Conservation (phyloP, 768 basidiomycete genomes). For the Termitomyces bulborhizus region DNA sequence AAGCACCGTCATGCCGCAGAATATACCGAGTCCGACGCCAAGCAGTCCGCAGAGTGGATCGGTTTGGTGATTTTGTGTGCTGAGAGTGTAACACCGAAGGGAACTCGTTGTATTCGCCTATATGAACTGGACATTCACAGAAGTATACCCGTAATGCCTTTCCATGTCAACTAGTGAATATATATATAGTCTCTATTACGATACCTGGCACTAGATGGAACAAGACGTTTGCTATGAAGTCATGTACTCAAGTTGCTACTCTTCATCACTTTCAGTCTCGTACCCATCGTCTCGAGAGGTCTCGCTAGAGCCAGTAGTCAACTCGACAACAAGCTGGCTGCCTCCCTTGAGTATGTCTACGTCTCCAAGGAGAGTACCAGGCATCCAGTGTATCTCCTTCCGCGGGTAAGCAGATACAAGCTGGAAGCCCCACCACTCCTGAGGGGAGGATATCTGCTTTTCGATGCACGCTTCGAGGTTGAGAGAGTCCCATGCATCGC, state of each 20-base stretch:
- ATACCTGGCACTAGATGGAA: neutral
- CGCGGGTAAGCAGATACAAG: constrained; percentile 68
- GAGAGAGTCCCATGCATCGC: constrained; percentile 24
- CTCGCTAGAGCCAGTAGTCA: neutral
- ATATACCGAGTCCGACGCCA: constrained; percentile 34
- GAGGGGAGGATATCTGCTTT: constrained; percentile 9
- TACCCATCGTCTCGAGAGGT: neutral
- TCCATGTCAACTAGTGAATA: neutral
- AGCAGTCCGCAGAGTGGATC: constrained; percentile 8
- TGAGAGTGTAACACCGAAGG: no score
- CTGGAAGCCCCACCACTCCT: constrained; percentile 69
- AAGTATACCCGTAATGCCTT: neutral
- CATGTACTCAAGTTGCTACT: neutral
- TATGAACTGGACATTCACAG: no score
- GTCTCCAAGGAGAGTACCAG: constrained; percentile 31
- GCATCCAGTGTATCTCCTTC: constrained; percentile 48
- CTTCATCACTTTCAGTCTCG: constrained; percentile 1
- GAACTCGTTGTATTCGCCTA: no score
- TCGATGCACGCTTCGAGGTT: constrained; percentile 30
- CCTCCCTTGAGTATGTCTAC: constrained; percentile 50
- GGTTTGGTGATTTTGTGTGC: no score
- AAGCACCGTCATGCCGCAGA: constrained; percentile 43
- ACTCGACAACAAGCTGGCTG: constrained; percentile 16
- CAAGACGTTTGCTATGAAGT: neutral
- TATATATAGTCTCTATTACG: neutral